A percentile compares a stretch with the other conserved stretches of the same genome.
Evolutionary conservation across 768 basidiomycete genomes (phyloP).

Genomic region (Psilocybe tampanensis): DNA sequence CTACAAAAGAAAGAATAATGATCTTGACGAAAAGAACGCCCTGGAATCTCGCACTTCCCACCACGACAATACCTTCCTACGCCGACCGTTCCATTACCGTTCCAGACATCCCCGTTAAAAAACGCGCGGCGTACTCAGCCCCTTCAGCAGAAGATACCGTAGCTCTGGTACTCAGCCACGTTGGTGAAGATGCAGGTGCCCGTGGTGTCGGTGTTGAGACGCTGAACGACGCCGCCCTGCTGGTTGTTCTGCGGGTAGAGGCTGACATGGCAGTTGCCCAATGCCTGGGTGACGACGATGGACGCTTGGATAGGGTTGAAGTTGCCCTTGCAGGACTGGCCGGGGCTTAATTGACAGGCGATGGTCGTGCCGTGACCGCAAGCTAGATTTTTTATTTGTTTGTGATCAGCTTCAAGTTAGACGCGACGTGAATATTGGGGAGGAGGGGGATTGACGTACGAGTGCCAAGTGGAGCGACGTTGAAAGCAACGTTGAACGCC

Average conservation of each 20-base stretch:
- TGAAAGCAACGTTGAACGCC: not conserved
- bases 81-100: too few species aligned
- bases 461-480: not conserved
- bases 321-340: slow-evolving; percentile 20
- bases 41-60: too few species aligned
- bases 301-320: not conserved
- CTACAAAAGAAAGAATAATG: too few species aligned
- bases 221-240: not conserved
- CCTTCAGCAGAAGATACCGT: not conserved
- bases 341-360: not conserved
- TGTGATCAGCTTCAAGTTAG: too few species aligned
- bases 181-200: not conserved
- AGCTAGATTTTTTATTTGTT: not conserved
- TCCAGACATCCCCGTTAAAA: too few species aligned
- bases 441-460: not conserved
- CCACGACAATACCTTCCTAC: too few species aligned
- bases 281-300: slow-evolving; percentile 5
- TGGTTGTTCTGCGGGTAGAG: slow-evolving; percentile 2
- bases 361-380: not conserved
- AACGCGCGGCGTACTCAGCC: too few species aligned
- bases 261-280: not conserved
- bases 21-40: too few species aligned
- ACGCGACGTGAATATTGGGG: not conserved
- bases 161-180: not conserved
- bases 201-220: slow-evolving; percentile 1